phyloP scores from a whole-genome alignment of 768 basidiomycete species.

The Pholiota microspora region DNA sequence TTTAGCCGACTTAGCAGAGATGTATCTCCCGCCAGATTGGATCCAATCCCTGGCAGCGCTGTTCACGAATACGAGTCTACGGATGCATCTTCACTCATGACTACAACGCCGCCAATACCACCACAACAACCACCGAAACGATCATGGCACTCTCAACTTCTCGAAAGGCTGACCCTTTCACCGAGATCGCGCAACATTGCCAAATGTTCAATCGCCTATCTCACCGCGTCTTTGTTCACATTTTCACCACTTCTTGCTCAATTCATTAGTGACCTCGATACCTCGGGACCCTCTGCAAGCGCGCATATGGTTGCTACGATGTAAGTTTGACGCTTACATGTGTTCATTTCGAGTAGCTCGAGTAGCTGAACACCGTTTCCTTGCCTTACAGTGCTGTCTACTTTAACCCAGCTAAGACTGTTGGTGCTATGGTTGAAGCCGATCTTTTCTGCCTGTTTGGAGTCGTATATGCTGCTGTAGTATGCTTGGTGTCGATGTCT shows the following conservation, averaged over 20 bases:
- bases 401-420: slow-evolving; percentile 91
- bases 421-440: slow-evolving; percentile 92
- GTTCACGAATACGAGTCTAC: slow-evolving; percentile 18
- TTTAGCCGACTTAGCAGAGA: slow-evolving; percentile 2
- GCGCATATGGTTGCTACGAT: slow-evolving; percentile 94
- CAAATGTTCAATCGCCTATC: slow-evolving; percentile 91
- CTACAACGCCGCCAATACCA: background rate
- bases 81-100: slow-evolving; percentile 8
- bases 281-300: slow-evolving; percentile 60
- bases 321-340: slow-evolving; percentile 41
- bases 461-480: slow-evolving; percentile 65
- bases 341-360: background rate
- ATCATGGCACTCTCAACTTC: slow-evolving; percentile 5
- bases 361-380: background rate
- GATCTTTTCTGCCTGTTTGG: slow-evolving; percentile 76
- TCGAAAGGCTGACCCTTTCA: slow-evolving; percentile 40
- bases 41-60: background rate
- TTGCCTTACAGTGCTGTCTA: slow-evolving; percentile 64
- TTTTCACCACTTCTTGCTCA: slow-evolving; percentile 75
- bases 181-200: slow-evolving; percentile 66
- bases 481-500: slow-evolving; percentile 74
- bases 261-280: slow-evolving; percentile 60
- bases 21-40: background rate
- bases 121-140: background rate
- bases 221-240: slow-evolving; percentile 89